phyloP scores from a whole-genome alignment of 768 basidiomycete genomes.

The Hebeloma cylindrosporum region DNA sequence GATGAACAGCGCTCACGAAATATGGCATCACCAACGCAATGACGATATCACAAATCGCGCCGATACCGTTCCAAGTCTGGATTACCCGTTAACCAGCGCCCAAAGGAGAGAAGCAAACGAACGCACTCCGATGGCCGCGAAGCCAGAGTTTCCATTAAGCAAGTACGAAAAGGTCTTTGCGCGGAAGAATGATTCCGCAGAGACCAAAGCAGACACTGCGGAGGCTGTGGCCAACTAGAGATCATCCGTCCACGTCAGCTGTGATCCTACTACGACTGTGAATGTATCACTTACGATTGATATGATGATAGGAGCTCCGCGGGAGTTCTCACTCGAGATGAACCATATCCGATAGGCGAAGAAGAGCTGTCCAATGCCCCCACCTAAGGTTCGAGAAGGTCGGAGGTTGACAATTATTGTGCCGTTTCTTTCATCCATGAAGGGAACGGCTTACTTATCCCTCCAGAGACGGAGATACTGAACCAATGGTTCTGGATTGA shows the following conservation, averaged over 20 bases:
- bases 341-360: slow-evolving; percentile 32
- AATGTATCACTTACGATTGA: slow-evolving; percentile 17
- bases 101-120: slow-evolving; percentile 22
- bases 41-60: slow-evolving; percentile 30
- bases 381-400: slow-evolving; percentile 17
- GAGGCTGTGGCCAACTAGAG: slow-evolving; percentile 23
- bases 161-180: slow-evolving; percentile 20
- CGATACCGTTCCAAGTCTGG: slow-evolving; percentile 32
- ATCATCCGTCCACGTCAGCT: not conserved
- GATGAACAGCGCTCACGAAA: slow-evolving; percentile 22
- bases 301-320: slow-evolving; percentile 20
- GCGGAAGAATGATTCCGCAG: slow-evolving; percentile 23
- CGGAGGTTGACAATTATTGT: not conserved
- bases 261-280: not conserved
- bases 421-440: not conserved
- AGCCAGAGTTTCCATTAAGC: slow-evolving; percentile 12
- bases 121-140: not conserved
- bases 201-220: slow-evolving; percentile 20
- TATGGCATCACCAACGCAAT: slow-evolving; percentile 34
- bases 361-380: slow-evolving; percentile 31
- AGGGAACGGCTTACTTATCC: slow-evolving; percentile 24
- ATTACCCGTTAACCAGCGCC: not conserved
- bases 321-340: slow-evolving; percentile 19
- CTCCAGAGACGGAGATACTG: slow-evolving; percentile 30
- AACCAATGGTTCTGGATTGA: slow-evolving; percentile 24